phyloP scores from a whole-genome alignment of 2,329 filamentous ascomycete species.

The Teratosphaeriaceae sp. region DNA sequence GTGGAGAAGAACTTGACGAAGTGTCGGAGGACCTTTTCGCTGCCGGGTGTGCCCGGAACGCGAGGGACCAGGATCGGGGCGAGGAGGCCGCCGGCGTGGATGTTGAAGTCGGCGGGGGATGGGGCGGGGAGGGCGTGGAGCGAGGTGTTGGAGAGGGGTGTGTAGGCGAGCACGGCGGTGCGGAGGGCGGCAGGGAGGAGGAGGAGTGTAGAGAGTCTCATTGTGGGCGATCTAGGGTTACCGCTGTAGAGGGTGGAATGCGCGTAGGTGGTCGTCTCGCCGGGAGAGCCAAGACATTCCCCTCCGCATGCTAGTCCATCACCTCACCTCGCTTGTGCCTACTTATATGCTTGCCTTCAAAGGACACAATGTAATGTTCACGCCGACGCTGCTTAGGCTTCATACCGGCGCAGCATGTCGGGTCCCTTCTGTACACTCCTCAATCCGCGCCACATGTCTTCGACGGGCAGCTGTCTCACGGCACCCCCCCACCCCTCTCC shows the following conservation, averaged over 20 bases:
- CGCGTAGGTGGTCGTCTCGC: background rate
- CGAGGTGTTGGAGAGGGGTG: slow-evolving; percentile 64
- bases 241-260: no score
- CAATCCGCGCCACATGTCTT: no score
- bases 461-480: no score
- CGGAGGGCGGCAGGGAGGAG: slow-evolving; percentile 27
- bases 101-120: slow-evolving; percentile 59
- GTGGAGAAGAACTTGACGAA: slow-evolving; percentile 74
- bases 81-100: slow-evolving; percentile 66
- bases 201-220: slow-evolving; percentile 17
- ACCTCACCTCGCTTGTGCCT: background rate
- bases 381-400: slow-evolving; percentile 12
- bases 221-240: slow-evolving; percentile 12
- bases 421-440: no score
- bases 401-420: no score
- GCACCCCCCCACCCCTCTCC: no score
- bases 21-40: slow-evolving; percentile 65
- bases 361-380: slow-evolving; percentile 18
- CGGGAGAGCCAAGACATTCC: no score
- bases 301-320: background rate
- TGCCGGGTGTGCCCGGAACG: slow-evolving; percentile 79
- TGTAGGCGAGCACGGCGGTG: slow-evolving; percentile 44
- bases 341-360: background rate
- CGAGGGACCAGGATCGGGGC: slow-evolving; percentile 82
- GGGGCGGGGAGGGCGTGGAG: slow-evolving; percentile 66